These are phyloP conservation scores for Aegilops sharonensis DNA, from an alignment of 176 grass and related monocot genomes.

Conservation along the genomic window DNA sequence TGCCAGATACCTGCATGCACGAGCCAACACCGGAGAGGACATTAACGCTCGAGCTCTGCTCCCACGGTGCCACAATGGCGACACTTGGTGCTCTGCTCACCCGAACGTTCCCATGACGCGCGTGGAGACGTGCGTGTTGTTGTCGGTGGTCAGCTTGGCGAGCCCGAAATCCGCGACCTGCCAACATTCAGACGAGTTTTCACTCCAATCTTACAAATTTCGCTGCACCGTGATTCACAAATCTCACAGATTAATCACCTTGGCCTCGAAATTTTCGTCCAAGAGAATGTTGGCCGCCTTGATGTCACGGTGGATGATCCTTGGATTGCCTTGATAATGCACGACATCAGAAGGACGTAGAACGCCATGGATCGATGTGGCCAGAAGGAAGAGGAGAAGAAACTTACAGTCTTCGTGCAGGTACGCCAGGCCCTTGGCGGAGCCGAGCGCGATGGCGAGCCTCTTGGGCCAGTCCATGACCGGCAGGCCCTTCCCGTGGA, in stretches of 20 bases:
- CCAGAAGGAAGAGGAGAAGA: not conserved
- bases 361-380: not conserved
- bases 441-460: conserved; percentile 82
- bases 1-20: conserved; percentile 72
- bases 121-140: conserved; percentile 92
- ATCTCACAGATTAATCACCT: conserved; percentile 30
- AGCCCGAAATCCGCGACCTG: conserved; percentile 95
- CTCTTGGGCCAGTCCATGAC: conserved; percentile 73
- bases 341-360: not conserved
- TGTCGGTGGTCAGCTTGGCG: conserved; percentile 82
- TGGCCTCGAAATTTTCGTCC: conserved; percentile 90
- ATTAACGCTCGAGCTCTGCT: not conserved
- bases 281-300: conserved; percentile 91
- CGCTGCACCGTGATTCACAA: not conserved
- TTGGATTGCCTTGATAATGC: conserved; percentile 61
- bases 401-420: conserved; percentile 93
- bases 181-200: not conserved
- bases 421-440: conserved; percentile 94
- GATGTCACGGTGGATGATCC: conserved; percentile 97
- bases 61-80: no score
- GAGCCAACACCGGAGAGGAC: not conserved
- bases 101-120: conserved; percentile 98
- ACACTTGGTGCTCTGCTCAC: conserved; percentile 13
- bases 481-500: conserved; percentile 72
- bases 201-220: not conserved